Conservation (phyloP, 441 rosid species). For the Adansonia rubrostipa region DNA sequence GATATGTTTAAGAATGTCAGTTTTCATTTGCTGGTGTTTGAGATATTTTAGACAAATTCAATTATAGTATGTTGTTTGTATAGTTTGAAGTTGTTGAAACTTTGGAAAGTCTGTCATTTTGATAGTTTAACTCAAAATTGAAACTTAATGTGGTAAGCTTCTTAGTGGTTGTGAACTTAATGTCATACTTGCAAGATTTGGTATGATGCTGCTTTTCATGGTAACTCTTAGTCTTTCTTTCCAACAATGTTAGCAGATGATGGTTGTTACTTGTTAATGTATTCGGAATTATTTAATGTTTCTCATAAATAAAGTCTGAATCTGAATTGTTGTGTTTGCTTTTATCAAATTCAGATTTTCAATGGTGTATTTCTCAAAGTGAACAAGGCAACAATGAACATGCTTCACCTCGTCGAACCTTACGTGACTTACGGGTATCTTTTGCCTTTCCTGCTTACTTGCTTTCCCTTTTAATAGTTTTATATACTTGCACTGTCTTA, state of each 20-base stretch:
- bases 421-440: constrained; percentile 70
- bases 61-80: neutral
- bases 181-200: neutral
- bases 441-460: neutral
- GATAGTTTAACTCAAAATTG: neutral
- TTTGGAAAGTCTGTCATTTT: neutral
- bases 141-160: neutral
- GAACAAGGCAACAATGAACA: constrained; percentile 72
- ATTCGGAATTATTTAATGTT: neutral
- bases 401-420: constrained; percentile 83
- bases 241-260: no score
- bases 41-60: neutral
- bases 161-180: no score
- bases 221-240: no score
- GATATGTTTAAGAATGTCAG: no score
- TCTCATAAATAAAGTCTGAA: no score
- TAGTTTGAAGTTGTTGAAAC: neutral
- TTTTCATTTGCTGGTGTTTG: neutral
- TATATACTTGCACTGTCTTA: neutral
- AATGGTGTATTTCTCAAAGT: constrained; percentile 85
- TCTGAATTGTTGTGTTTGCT: neutral
- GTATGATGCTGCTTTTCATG: neutral
- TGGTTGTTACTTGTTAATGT: neutral
- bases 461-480: neutral
- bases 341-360: constrained; percentile 45